Evolutionary conservation across 345 rosid species (phyloP), one percentile per base, ranked within the genome.

Genomic region (Melaleuca alternifolia): DNA sequence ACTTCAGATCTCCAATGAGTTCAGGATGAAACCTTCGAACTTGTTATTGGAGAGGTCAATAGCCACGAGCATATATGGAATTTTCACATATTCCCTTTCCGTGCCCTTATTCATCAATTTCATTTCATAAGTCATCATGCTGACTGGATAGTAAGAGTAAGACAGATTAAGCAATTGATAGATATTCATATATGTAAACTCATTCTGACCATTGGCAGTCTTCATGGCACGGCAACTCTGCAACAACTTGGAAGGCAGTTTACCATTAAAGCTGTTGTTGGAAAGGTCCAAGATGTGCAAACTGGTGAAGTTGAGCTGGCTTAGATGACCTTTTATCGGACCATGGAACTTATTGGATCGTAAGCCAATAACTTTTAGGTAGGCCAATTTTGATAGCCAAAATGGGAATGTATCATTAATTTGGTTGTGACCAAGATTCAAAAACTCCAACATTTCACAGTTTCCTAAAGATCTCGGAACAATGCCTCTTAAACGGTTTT

Each of bases 141-240:
- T 11, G n/a, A n/a, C n/a, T 59, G 0, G 6, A 0, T 0, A 0
- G 16, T 5, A 11, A 5, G 1, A 26, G 26, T 4, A 24, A 4
- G 0, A 56, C 18, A 4, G 7, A 52, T 2, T 16, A 62, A 15
- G 0, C 21, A 0, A 14, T 62, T 0, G 2, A 28, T 3, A 0
- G 7, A 62, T 3, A 62, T 15, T 0, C 23, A 62, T 13, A 30
- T 62, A 62, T 30, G 44, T 3, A 11, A 15, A 62, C 2, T 15
- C 0, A 62, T 62, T 6, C 30, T 62, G 23, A 30, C 11, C 11
- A 15, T 15, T 21, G 44, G 4, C 77, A n/a, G n/a, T n/a, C 77
- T 62, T 62, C 44, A 62, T 62, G 23, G 77, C 11, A 6, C 30
- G 23, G 11, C 44, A 62, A 30, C 44, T 62, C 6, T 30, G 15